Conservation (phyloP, 768 basidiomycete genomes). For the Daedaleopsis sinensis region DNA sequence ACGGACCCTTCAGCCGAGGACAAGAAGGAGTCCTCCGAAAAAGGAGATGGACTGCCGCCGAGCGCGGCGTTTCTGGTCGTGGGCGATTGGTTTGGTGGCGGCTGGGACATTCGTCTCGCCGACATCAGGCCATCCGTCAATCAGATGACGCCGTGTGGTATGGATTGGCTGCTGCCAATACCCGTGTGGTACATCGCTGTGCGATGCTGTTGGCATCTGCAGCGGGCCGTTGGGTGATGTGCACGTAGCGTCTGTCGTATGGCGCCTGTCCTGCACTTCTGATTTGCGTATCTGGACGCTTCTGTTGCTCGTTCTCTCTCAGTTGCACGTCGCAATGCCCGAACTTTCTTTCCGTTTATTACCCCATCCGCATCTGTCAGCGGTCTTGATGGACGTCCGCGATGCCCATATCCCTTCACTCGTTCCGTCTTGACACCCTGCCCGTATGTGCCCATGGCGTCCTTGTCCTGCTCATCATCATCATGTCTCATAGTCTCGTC, state of each 20-base stretch:
- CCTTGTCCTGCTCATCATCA: background rate
- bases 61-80: background rate
- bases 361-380: slow-evolving; percentile 10
- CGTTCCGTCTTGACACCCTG: background rate
- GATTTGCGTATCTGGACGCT: slow-evolving; percentile 16
- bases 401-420: background rate
- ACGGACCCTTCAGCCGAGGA: slow-evolving; percentile 7
- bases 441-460: background rate
- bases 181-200: slow-evolving; percentile 6
- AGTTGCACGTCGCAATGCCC: slow-evolving; percentile 9
- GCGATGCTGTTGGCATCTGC: slow-evolving; percentile 13
- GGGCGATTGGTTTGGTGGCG: slow-evolving; percentile 1
- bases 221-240: slow-evolving; percentile 8
- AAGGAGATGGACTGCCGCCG: slow-evolving; percentile 13
- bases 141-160: slow-evolving; percentile 13
- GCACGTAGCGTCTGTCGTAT: background rate
- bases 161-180: slow-evolving; percentile 9
- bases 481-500: slow-evolving; percentile 20
- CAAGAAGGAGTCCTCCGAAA: background rate
- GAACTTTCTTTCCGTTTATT: slow-evolving; percentile 12
- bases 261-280: slow-evolving; percentile 12
- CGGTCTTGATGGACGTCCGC: slow-evolving; percentile 9
- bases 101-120: slow-evolving; percentile 1
- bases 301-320: slow-evolving; percentile 10
- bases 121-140: slow-evolving; percentile 1